These are phyloP conservation scores for Rubia occidens DNA, from an alignment of 305 asterid genomes.

Conservation along the genomic window DNA sequence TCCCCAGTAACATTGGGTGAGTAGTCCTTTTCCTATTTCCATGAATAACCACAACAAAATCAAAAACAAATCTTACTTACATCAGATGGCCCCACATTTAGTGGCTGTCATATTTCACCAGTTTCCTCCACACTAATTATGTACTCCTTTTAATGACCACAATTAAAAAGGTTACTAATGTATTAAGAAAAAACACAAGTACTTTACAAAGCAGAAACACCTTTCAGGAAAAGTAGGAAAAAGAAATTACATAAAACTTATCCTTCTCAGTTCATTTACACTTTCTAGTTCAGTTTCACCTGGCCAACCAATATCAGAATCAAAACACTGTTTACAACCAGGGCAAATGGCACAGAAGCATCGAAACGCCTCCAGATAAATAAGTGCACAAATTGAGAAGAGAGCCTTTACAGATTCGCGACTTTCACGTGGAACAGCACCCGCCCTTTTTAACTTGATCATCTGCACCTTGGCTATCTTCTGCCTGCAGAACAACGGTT, in stretches of 20 bases:
- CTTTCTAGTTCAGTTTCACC: constrained; percentile 21
- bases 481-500: constrained; percentile 54
- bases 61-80: background rate
- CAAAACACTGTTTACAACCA: constrained; percentile 16
- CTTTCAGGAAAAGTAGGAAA: background rate
- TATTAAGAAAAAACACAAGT: background rate
- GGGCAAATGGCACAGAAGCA: constrained; percentile 4
- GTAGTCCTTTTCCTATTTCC: background rate
- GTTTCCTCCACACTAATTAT: background rate
- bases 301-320: constrained; percentile 11
- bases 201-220: constrained; percentile 9
- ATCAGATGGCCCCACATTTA: background rate
- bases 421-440: constrained; percentile 58
- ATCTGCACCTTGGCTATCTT: constrained; percentile 30
- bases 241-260: constrained; percentile 6
- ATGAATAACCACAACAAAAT: background rate
- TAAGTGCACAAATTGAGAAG: background rate
- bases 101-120: background rate
- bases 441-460: constrained; percentile 38
- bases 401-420: background rate
- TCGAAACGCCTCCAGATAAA: constrained; percentile 6
- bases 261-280: constrained; percentile 32
- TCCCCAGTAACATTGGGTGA: background rate
- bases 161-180: background rate
- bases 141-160: background rate